Conservation (phyloP, 805 yeast species). For the Yamadazyma phyllophila region DNA sequence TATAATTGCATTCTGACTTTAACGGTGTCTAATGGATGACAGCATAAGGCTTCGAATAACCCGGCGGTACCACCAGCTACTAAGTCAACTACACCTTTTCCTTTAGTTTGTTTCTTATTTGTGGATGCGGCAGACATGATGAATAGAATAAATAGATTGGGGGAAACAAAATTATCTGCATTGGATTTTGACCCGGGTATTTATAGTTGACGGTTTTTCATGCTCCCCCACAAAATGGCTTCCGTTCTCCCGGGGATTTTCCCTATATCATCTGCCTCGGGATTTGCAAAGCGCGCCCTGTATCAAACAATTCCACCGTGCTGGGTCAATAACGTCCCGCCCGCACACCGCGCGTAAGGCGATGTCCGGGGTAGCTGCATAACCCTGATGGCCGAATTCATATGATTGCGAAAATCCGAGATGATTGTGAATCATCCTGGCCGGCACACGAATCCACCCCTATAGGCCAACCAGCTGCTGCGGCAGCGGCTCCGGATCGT, state of each 20-base stretch:
- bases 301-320: not conserved
- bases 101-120: constrained; percentile 26
- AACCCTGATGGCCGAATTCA: constrained; percentile 3
- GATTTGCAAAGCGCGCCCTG: not conserved
- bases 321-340: not conserved
- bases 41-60: constrained; percentile 91
- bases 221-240: constrained; percentile 17
- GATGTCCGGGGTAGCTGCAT: not conserved
- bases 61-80: constrained; percentile 98
- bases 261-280: constrained; percentile 3
- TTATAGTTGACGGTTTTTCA: constrained; percentile 6
- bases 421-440: constrained; percentile 4
- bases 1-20: constrained; percentile 96
- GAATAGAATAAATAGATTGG: not conserved
- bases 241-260: constrained; percentile 22
- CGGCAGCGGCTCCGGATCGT: constrained; percentile 1
- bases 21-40: constrained; percentile 97
- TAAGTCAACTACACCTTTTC: constrained; percentile 56
- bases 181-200: constrained; percentile 8
- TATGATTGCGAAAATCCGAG: constrained; percentile 5
- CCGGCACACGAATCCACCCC: not conserved
- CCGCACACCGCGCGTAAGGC: not conserved
- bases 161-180: not conserved
- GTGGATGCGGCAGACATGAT: constrained; percentile 4
- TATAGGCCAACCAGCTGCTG: not conserved